phyloP scores from a whole-genome alignment of 371 early-diverging fungal genomes.

The Mucor ambiguus region DNA sequence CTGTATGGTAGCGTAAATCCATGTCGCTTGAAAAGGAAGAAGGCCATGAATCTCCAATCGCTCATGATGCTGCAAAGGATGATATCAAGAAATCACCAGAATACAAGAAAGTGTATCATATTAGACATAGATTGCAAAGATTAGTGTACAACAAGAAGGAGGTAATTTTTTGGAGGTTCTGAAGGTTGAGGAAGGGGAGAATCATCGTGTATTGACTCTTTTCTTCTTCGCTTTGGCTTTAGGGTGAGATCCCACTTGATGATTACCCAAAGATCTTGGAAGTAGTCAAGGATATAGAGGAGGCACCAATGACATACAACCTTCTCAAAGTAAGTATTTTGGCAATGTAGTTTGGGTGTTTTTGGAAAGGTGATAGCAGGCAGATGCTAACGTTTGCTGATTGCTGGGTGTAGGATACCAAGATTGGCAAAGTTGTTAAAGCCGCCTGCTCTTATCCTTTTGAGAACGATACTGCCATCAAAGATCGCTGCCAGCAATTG shows the following conservation, averaged over 20 bases:
- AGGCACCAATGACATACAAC: slow-evolving; percentile 45
- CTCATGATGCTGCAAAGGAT: slow-evolving; percentile 11
- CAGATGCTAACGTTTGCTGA: neutral
- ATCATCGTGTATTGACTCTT: neutral
- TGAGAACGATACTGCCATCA: slow-evolving; percentile 36
- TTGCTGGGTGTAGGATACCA: slow-evolving; percentile 38
- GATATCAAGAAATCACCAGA: slow-evolving; percentile 28
- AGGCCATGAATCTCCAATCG: slow-evolving; percentile 7
- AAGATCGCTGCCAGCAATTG: slow-evolving; percentile 43
- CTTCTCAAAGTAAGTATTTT: slow-evolving; percentile 41
- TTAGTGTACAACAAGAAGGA: slow-evolving; percentile 53
- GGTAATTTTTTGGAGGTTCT: slow-evolving; percentile 22
- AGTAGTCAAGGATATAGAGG: slow-evolving; percentile 47
- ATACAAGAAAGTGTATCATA: slow-evolving; percentile 41
- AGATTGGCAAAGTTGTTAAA: slow-evolving; percentile 55
- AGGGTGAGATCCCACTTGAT: slow-evolving; percentile 52
- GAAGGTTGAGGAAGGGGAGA: neutral
- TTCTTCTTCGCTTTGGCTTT: neutral
- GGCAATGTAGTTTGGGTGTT: neutral
- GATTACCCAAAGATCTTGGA: slow-evolving; percentile 47
- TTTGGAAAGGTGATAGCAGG: neutral
- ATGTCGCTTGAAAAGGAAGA: slow-evolving; percentile 33
- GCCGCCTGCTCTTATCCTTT: slow-evolving; percentile 42
- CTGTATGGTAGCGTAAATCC: slow-evolving; percentile 35
- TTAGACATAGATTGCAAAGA: slow-evolving; percentile 48